Evolutionary conservation across 176 grass and related monocot species (phyloP).

Genomic region (Eleusine coracana): DNA sequence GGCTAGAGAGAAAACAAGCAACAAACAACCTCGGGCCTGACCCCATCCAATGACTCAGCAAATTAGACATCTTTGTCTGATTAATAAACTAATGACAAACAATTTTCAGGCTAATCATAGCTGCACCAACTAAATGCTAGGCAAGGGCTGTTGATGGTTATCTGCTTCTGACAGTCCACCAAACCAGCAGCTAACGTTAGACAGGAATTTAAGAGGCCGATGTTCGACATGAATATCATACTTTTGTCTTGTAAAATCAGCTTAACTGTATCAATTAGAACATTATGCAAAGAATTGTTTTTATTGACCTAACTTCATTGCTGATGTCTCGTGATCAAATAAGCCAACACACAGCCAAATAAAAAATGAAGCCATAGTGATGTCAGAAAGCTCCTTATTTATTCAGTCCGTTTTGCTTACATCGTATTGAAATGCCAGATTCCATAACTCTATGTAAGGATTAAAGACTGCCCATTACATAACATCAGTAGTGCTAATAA

Average conservation of each 20-base stretch:
- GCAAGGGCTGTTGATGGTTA: conserved; percentile 29
- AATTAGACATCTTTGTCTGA: background rate
- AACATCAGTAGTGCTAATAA: background rate
- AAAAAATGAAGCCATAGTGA: background rate
- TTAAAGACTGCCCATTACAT: background rate
- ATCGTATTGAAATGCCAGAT: conserved; percentile 4
- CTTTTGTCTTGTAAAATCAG: background rate
- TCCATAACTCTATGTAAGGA: conserved; percentile 5
- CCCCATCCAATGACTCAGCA: conserved; percentile 8
- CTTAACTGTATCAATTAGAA: background rate
- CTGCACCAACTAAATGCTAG: conserved; percentile 38
- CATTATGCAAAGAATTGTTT: background rate
- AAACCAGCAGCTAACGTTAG: conserved; percentile 30
- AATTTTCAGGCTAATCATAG: conserved; percentile 13
- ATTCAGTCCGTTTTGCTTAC: conserved; percentile 8
- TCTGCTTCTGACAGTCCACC: conserved; percentile 44
- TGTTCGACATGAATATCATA: background rate
- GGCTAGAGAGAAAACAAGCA: background rate
- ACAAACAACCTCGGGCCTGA: background rate
- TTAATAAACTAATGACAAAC: background rate
- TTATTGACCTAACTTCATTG: background rate
- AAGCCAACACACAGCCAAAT: background rate
- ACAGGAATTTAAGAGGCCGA: background rate
- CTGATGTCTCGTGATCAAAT: background rate
- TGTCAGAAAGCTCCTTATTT: background rate